A percentile compares a stretch with the other conserved stretches of the same genome.
Conservation (phyloP, 148 eudicot species). For the Cornus kousa region DNA sequence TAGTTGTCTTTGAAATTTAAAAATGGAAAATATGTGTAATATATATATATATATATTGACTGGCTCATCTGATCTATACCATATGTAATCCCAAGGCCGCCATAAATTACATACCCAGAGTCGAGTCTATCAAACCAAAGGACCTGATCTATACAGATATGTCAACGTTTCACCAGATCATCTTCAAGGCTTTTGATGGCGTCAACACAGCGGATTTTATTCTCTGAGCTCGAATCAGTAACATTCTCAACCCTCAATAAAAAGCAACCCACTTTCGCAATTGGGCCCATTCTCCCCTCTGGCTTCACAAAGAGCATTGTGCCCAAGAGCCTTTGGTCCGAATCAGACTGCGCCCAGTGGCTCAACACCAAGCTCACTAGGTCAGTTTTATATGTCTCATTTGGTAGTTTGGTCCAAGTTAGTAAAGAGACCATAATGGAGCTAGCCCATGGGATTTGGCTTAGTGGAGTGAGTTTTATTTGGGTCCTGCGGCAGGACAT, state of each 20-base stretch:
- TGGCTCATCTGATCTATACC: too few relatives aligned
- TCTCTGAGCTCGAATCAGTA: background rate
- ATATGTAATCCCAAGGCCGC: slow-evolving; percentile 31
- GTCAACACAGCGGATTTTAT: background rate
- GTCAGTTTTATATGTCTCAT: background rate
- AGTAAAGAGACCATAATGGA: background rate
- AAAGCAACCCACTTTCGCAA: background rate
- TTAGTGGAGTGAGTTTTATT: background rate
- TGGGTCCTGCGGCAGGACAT: background rate
- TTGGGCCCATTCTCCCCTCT: slow-evolving; percentile 24
- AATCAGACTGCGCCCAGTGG: slow-evolving; percentile 4
- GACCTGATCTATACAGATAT: slow-evolving; percentile 30
- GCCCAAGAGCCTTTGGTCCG: background rate
- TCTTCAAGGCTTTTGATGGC: slow-evolving; percentile 12
- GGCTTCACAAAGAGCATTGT: background rate
- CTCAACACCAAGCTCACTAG: background rate
- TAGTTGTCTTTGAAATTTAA: too few relatives aligned
- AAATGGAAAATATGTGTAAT: too few relatives aligned
- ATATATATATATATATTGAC: too few relatives aligned
- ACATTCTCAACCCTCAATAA: background rate
- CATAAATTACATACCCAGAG: slow-evolving; percentile 48
- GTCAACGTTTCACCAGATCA: slow-evolving; percentile 25
- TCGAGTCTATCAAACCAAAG: slow-evolving; percentile 26
- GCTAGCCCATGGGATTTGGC: background rate
- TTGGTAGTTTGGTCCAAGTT: background rate